These are phyloP conservation scores for Malassezia furfur DNA, from an alignment of 1,284 basidiomycete species.

Conservation along the genomic window DNA sequence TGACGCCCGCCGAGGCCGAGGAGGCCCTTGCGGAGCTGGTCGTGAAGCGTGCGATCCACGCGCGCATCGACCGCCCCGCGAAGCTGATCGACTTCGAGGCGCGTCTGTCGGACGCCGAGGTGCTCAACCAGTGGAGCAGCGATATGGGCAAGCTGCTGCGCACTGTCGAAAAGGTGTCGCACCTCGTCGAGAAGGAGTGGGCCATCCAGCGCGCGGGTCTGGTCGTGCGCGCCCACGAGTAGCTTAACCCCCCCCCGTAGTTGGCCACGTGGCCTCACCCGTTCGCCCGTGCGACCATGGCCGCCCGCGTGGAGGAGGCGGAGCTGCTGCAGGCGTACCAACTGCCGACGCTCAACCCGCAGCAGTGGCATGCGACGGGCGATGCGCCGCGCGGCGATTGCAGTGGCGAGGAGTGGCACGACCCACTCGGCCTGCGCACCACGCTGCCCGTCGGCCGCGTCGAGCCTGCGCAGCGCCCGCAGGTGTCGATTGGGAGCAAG, in stretches of 20 bases:
- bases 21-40: slow-evolving; percentile 78
- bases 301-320: slow-evolving; percentile 37
- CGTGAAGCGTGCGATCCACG: slow-evolving; percentile 77
- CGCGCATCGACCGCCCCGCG: slow-evolving; percentile 81
- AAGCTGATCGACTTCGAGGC: slow-evolving; percentile 70
- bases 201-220: slow-evolving; percentile 42
- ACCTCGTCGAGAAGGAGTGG: slow-evolving; percentile 45
- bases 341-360: slow-evolving; percentile 48
- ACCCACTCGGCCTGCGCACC: slow-evolving; percentile 47
- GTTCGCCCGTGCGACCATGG: slow-evolving; percentile 13
- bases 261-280: not conserved
- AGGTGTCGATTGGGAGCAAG: slow-evolving; percentile 60
- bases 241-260: not conserved
- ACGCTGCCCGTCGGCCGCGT: slow-evolving; percentile 50
- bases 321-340: slow-evolving; percentile 49
- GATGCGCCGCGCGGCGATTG: slow-evolving; percentile 16
- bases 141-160: slow-evolving; percentile 75
- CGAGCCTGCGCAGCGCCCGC: slow-evolving; percentile 24
- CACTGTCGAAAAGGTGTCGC: slow-evolving; percentile 44
- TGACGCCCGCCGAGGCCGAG: slow-evolving; percentile 71
- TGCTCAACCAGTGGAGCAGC: slow-evolving; percentile 88
- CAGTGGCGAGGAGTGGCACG: slow-evolving; percentile 24
- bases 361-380: slow-evolving; percentile 33
- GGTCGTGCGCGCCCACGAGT: slow-evolving; percentile 18
- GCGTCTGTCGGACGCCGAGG: slow-evolving; percentile 47